Base-by-base conservation (phyloP, 768 basidiomycete species). In the Boletales sp. region DNA sequence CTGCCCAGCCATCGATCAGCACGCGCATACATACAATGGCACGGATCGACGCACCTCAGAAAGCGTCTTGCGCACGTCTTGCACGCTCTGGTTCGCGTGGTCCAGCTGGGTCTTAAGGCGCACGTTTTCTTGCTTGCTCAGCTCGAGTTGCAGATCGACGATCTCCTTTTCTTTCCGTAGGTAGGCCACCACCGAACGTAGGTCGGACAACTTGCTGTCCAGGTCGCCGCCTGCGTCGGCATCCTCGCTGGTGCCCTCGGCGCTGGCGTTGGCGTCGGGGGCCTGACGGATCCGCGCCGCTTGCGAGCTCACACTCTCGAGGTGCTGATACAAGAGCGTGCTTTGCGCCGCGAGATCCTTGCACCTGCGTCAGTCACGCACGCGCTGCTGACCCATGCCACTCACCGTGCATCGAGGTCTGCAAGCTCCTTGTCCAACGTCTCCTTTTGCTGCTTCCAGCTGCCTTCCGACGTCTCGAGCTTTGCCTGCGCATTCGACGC, bases 81-180 rank as follows among this genome's bases (percentile, higher is more conserved):
- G 80, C 59, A 94, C 69, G 38, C 70, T 81, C 54, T 83, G 82
- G 14, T 77, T 75, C 37, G 91, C 64, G 58, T 87, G 84, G 7
- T 92, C 90, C 24, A 88, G 78, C 61, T 93, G 87, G 17, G 79
- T 69, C 65, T 86, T 88, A 45, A 90, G 66, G 5, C 90, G 80
- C 9, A 80, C 69, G 56, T 79, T 88, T 70, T 94, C 90, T 58
- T 83, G 81, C 62, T 80, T 82, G 74, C 84, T 79, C 42, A 94
- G 79, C 59, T 93, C 88, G 21, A 91, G 75, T 55, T 93, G 90
- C 30, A 93, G 78, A 57, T 94, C 91, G 40, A 90, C 86, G 45
- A 94, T 91, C 64, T 94, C 90, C 69, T 94, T 93, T 74, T 94
- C 92, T 61, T 87, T 90, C 37, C 92, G 80, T 31, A 94, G 72